Evolutionary conservation across 2,329 filamentous ascomycete species (phyloP).

Genomic region (Colletotrichum musae): DNA sequence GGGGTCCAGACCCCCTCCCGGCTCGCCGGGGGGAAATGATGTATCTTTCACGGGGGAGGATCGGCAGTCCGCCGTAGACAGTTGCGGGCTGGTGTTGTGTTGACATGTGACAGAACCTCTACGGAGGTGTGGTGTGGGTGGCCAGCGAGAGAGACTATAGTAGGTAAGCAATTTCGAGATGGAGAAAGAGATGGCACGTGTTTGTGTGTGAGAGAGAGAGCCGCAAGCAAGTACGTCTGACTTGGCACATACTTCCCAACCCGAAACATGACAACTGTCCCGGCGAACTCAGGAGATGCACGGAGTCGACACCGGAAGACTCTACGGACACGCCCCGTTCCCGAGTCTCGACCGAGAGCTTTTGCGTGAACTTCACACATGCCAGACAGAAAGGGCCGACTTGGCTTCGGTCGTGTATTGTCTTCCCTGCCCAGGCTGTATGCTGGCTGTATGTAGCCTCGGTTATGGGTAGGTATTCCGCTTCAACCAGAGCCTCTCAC

Average conservation of each 20-base stretch:
- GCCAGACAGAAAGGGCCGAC: slow-evolving; percentile 17
- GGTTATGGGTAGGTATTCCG: background rate
- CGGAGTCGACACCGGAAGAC: background rate
- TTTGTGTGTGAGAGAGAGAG: slow-evolving; percentile 10
- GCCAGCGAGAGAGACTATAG: background rate
- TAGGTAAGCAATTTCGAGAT: background rate
- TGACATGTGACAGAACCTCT: slow-evolving; percentile 31
- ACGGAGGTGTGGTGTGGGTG: background rate
- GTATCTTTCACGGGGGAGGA: slow-evolving; percentile 15
- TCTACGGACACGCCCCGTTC: background rate
- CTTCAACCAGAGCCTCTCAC: background rate
- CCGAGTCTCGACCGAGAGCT: background rate
- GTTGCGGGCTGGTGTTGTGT: slow-evolving; percentile 13
- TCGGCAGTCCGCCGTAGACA: slow-evolving; percentile 19
- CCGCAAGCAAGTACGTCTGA: slow-evolving; percentile 20
- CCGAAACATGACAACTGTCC: slow-evolving; percentile 36
- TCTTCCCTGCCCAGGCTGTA: background rate
- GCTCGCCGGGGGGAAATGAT: background rate
- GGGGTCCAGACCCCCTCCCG: slow-evolving; percentile 1
- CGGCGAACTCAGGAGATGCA: slow-evolving; percentile 28
- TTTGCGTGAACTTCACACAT: background rate
- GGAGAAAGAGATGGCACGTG: background rate
- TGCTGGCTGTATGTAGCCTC: slow-evolving; percentile 14
- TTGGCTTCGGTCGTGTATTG: background rate
- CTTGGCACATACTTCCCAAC: slow-evolving; percentile 34